Conservation (phyloP, 1,139 yeast genomes). For the Yamadazyma kanchanaburiensis region DNA sequence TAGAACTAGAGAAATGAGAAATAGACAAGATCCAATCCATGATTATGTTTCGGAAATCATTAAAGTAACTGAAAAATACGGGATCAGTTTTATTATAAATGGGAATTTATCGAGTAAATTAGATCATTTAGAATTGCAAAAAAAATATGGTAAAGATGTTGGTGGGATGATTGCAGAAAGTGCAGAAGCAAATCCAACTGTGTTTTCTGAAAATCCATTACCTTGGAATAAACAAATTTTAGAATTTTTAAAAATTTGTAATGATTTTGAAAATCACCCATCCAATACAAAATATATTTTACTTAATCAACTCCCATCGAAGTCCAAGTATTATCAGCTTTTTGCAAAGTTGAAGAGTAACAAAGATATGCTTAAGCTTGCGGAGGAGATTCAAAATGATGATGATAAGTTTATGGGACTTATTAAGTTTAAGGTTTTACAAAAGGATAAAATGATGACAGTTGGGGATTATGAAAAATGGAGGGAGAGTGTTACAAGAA, state of each 20-base stretch:
- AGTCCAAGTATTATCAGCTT: constrained; percentile 55
- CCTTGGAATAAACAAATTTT: constrained; percentile 51
- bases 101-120: constrained; percentile 63
- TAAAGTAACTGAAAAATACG: constrained; percentile 56
- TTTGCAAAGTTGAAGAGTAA: constrained; percentile 56
- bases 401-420: constrained; percentile 19
- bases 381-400: constrained; percentile 25
- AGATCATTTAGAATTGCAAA: constrained; percentile 55
- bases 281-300: constrained; percentile 81
- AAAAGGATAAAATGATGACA: constrained; percentile 25
- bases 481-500: too few relatives aligned
- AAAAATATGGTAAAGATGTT: constrained; percentile 44
- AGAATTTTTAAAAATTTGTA: constrained; percentile 57
- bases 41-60: constrained; percentile 61
- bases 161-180: constrained; percentile 95
- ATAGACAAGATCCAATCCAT: constrained; percentile 76
- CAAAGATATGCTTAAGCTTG: constrained; percentile 43
- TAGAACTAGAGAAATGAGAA: constrained; percentile 86
- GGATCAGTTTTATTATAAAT: constrained; percentile 73
- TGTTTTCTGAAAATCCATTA: constrained; percentile 50
- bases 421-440: constrained; percentile 32
- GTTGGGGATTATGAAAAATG: too few relatives aligned
- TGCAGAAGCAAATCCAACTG: constrained; percentile 84
- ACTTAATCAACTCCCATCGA: constrained; percentile 78
- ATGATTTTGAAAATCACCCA: constrained; percentile 54